A percentile compares a stretch with the other conserved stretches of the same genome.
phyloP scores from a whole-genome alignment of 306 rosid species.

The Quercus variabilis region DNA sequence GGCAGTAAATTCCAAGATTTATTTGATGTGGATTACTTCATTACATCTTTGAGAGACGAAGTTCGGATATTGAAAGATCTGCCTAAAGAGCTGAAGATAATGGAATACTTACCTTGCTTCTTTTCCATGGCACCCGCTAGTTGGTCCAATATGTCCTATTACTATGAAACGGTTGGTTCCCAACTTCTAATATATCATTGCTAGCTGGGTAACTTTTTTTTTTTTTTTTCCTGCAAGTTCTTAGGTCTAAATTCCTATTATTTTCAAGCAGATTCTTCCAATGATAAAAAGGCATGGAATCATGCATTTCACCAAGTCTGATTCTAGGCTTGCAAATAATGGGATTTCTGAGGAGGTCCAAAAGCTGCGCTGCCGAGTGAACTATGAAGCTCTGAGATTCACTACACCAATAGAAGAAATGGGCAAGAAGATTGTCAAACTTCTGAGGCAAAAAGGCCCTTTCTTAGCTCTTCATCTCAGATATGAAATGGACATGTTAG shows the following conservation, averaged over 20 bases:
- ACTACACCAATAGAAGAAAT: conserved; percentile 71
- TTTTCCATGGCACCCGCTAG: conserved; percentile 77
- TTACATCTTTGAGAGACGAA: conserved; percentile 72
- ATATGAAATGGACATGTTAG: conserved; percentile 97
- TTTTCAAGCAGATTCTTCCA: conserved; percentile 67
- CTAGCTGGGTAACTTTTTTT: background rate
- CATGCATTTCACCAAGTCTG: conserved; percentile 72
- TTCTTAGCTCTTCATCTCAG: conserved; percentile 93
- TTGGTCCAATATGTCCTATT: conserved; percentile 87
- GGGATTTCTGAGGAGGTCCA: conserved; percentile 70
- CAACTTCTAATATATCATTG: background rate
- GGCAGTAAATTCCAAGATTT: conserved; percentile 84
- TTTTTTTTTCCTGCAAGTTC: background rate
- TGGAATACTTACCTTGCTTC: conserved; percentile 13
- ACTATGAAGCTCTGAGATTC: conserved; percentile 69
- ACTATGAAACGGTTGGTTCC: conserved; percentile 54
- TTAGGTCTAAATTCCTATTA: background rate
- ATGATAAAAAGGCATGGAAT: conserved; percentile 61
- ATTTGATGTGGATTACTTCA: conserved; percentile 75
- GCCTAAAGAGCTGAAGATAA: conserved; percentile 66
- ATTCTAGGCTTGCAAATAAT: conserved; percentile 77
- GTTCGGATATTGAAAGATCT: conserved; percentile 73
- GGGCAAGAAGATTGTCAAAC: conserved; percentile 64
- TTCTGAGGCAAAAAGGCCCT: conserved; percentile 77
- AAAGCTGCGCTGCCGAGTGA: conserved; percentile 75